Base-by-base conservation (phyloP, 2,329 filamentous ascomycete species). In the Nemania diffusa region DNA sequence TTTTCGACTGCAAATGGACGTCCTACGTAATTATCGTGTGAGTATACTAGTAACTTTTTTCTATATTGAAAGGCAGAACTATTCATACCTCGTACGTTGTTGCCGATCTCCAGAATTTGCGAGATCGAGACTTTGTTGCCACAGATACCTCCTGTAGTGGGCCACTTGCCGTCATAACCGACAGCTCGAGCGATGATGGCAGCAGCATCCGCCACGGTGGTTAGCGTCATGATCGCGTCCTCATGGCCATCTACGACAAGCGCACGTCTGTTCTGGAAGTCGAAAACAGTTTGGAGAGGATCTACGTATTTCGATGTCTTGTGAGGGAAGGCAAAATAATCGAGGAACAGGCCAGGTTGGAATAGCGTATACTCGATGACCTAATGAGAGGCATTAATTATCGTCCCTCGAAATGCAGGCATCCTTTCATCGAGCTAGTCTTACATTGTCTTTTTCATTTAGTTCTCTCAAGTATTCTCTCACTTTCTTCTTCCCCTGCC, bases 281-380 rank as follows among this genome's bases (percentile, higher is more conserved):
- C 79, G 34, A 84, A 73, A 0, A 77, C 65, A 0, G 69, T 78
- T 17, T 84, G 75, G 1, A 84, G 72, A 0, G 79, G 75, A 1
- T 77, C 71, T 0, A 88, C 71, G 34, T 84, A 77, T 40, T 81
- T 84, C 6, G 81, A 74, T 0, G 85, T 81, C 48, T 81, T 78
- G 63, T 84, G 73, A 0, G 87, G 86, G 57, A 78, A 82, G 0
- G 84, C 84, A 37, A 88, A 78, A 76, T 88, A 88, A 73, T 89
- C 81, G 26, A 84, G 72, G 72, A 88, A 87, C 1, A 87, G 70
- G 0, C 84, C 85, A 0, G 84, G 84, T 42, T 88, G 85, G 70
- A 89, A 88, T 0, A 88, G 77, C 0, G 78, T 83, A 73, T 89
- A 89, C 65, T 89, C 85, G 5, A 89, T 77, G 3, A 85, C 78